Conservation (phyloP, 192 early-diverging fungal genomes). For the Pilaira anomala region DNA sequence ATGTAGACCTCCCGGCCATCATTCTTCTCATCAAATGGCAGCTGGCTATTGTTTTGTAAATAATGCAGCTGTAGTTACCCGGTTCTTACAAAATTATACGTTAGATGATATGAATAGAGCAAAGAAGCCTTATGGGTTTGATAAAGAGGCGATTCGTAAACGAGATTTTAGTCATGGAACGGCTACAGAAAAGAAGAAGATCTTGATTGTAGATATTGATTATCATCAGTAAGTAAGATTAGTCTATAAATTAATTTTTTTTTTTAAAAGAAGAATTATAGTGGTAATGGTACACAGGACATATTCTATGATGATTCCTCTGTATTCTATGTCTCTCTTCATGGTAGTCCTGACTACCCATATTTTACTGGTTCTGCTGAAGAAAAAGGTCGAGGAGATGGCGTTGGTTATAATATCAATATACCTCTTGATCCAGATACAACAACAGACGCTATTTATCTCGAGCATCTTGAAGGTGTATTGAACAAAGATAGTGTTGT, state of each 20-base stretch:
- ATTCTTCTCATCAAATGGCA: conserved; percentile 47
- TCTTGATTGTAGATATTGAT: conserved; percentile 54
- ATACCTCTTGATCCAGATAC: conserved; percentile 54
- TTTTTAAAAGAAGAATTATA: conserved; percentile 8
- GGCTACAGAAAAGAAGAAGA: conserved; percentile 32
- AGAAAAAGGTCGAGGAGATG: conserved; percentile 58
- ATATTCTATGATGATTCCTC: conserved; percentile 53
- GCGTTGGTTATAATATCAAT: conserved; percentile 67
- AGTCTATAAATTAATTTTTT: not conserved
- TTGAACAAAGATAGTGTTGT: conserved; percentile 41
- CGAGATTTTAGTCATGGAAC: not conserved
- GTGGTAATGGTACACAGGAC: conserved; percentile 56
- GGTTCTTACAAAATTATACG: conserved; percentile 43
- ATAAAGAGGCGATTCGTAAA: not conserved
- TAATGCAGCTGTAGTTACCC: conserved; percentile 48
- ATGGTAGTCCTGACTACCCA: conserved; percentile 59
- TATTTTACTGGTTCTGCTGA: conserved; percentile 56
- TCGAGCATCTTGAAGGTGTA: conserved; percentile 39
- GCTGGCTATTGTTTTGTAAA: conserved; percentile 59
- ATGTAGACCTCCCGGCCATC: conserved; percentile 58
- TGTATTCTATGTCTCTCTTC: conserved; percentile 63
- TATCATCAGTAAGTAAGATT: conserved; percentile 49
- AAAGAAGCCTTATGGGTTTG: not conserved
- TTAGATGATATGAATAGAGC: conserved; percentile 23
- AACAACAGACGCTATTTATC: conserved; percentile 53